Conservation (phyloP, 768 basidiomycete genomes). For the Termitomyces eurrhizus region DNA sequence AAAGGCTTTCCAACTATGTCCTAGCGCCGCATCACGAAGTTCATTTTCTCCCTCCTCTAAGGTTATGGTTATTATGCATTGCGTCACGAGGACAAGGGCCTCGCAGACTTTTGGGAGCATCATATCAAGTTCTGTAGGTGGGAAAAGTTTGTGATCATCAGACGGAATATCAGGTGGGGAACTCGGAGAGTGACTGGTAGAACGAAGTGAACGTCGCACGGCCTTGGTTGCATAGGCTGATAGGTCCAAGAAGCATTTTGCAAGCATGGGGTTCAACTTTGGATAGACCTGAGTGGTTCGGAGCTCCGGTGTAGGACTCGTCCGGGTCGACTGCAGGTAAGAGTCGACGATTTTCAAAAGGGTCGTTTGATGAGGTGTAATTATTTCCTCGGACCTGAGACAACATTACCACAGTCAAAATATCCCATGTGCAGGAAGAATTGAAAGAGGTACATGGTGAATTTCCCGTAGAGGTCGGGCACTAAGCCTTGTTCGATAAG, state of each 20-base stretch:
- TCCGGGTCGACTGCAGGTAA: conserved; percentile 58
- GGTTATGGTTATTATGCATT: conserved; percentile 66
- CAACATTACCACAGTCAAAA: conserved; percentile 10
- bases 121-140: conserved; percentile 50
- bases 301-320: conserved; percentile 24
- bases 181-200: conserved; percentile 10
- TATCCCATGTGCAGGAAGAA: conserved; percentile 7
- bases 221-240: conserved; percentile 54
- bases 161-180: neutral
- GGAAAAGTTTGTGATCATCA: conserved; percentile 2
- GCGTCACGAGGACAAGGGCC: conserved; percentile 72
- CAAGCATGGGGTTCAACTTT: conserved; percentile 54
- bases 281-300: conserved; percentile 34
- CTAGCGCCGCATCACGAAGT: conserved; percentile 13
- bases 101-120: conserved; percentile 78
- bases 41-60: conserved; percentile 41
- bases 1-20: conserved; percentile 34
- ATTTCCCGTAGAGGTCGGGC: conserved; percentile 54
- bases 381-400: conserved; percentile 59
- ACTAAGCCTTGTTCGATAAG: conserved; percentile 59
- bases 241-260: conserved; percentile 57
- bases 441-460: conserved; percentile 52
- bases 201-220: conserved; percentile 43
- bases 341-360: conserved; percentile 86
- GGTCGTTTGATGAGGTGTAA: conserved; percentile 84